Evolutionary conservation across 1,284 basidiomycete genomes (phyloP), one percentile per base, ranked within the genome.

Genomic region (Ganoderma sinense): DNA sequence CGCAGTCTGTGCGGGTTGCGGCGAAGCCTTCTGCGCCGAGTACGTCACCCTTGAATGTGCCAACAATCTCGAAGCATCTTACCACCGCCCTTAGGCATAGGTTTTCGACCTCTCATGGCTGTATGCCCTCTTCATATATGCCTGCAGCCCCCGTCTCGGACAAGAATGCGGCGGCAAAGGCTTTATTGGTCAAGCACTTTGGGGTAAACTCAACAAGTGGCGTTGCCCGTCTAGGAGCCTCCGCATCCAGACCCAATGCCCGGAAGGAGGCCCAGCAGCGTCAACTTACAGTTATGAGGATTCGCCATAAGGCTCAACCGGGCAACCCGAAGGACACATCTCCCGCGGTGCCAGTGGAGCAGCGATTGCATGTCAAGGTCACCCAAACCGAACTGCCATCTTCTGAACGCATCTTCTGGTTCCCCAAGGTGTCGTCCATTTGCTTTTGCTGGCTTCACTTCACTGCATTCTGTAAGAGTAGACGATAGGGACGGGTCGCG

Each of bases 281-380:
- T 65, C 88, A 88, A 74, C 79, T 94, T 14, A 86, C 90, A 74
- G 75, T 89, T 10, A 92, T 94, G 86, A 92, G 89, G 76, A 87
- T 94, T 85, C 88, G 90, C 64, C 92, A 92, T 76, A 84, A 82
- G 62, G 93, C 93, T 14, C 74, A 82, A 51, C 87, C 93, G 7
- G 88, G 83, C 4, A 89, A 94, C 74, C 83, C 85, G 14, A 88
- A 84, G 74, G 88, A 90, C 74, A 85, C 82, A 64, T 66, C 77
- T 2, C 79, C 82, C 20, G 78, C 81, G 26, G 80, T 89, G 4
- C 81, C 87, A 33, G 72, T 87, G 31, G 84, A 86, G 48, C 83
- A 91, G 68, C 87, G 91, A 33, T 71, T 92, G 56, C 86, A 92
- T 76, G 75, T 93, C 45, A 86, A 81, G 62, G 83, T 88, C 20